A percentile compares a stretch with the other conserved stretches of the same genome.
Conservation (phyloP, 129 eudicot genomes). For the Saussurea involucrata region DNA sequence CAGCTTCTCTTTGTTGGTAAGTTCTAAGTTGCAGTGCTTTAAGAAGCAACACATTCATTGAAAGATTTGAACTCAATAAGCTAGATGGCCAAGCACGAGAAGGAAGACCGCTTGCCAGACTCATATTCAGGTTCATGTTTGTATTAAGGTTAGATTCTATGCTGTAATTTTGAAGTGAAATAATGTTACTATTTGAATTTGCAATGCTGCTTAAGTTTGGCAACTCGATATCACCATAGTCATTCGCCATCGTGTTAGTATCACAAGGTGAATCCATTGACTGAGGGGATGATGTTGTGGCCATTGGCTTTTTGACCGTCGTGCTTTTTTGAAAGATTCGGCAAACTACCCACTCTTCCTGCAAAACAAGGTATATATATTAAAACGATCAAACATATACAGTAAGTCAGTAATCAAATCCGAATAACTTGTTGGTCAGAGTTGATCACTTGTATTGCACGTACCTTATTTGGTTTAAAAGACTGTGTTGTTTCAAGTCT, state of each 20-base stretch:
- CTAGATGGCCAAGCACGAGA: conserved; percentile 54
- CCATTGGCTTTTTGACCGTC: conserved; percentile 53
- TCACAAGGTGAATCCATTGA: conserved; percentile 60
- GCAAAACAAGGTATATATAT: not conserved
- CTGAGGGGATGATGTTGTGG: conserved; percentile 54
- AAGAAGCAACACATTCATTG: conserved; percentile 63
- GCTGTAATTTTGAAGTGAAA: conserved; percentile 29
- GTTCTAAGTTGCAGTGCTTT: conserved; percentile 67
- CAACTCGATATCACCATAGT: conserved; percentile 54
- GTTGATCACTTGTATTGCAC: not conserved
- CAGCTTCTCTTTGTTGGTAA: conserved; percentile 52
- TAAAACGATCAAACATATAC: not conserved
- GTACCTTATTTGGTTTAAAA: conserved; percentile 71
- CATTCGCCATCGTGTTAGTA: conserved; percentile 52
- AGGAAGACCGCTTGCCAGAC: conserved; percentile 35
- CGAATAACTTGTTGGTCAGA: not conserved
- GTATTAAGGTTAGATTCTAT: conserved; percentile 27
- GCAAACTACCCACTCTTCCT: conserved; percentile 98
- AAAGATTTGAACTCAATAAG: conserved; percentile 51
- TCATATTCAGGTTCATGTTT: conserved; percentile 32
- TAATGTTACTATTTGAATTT: conserved; percentile 28
- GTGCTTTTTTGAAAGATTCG: conserved; percentile 74
- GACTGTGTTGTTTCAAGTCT: conserved; percentile 63
- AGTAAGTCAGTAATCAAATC: not conserved
- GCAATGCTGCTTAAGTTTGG: conserved; percentile 34